These are phyloP conservation scores for Raffaelea ambrosiae DNA, from an alignment of 2,329 filamentous ascomycete species.

Conservation along the genomic window DNA sequence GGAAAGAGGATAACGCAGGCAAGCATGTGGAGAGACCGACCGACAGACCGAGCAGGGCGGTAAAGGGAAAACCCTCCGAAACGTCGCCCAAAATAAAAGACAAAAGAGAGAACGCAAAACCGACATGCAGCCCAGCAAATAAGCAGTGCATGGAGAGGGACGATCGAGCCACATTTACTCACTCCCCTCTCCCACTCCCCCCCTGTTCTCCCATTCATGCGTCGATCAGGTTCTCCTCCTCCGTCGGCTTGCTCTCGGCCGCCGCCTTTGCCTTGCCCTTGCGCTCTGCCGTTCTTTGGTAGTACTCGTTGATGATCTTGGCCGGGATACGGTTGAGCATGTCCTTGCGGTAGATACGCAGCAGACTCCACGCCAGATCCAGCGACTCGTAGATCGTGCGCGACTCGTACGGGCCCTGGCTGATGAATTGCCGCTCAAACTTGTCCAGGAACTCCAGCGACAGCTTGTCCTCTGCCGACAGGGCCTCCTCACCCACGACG, in stretches of 20 bases:
- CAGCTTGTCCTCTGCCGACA: constrained; percentile 93
- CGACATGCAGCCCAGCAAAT: too few relatives aligned
- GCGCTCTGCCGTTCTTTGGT: constrained; percentile 56
- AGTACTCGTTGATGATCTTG: constrained; percentile 77
- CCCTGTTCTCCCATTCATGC: constrained; percentile 17
- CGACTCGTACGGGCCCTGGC: constrained; percentile 85
- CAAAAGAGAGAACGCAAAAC: too few relatives aligned
- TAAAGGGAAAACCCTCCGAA: too few relatives aligned
- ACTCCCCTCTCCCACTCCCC: too few relatives aligned
- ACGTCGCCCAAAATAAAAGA: too few relatives aligned
- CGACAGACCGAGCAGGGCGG: too few relatives aligned
- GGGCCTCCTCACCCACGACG: constrained; percentile 94
- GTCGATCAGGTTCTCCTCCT: constrained; percentile 29
- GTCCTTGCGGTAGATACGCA: constrained; percentile 97
- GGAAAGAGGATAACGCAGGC: too few relatives aligned
- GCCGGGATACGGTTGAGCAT: constrained; percentile 88
- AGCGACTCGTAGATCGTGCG: constrained; percentile 88
- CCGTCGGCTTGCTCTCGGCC: constrained; percentile 28
- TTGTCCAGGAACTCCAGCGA: constrained; percentile 98
- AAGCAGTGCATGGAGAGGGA: too few relatives aligned
- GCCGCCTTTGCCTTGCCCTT: constrained; percentile 55
- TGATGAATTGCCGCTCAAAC: constrained; percentile 93
- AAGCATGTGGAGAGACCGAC: too few relatives aligned
- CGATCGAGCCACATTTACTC: too few relatives aligned
- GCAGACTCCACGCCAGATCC: constrained; percentile 90